phyloP scores from a whole-genome alignment of 805 yeast species.

The Brettanomyces sp. region DNA sequence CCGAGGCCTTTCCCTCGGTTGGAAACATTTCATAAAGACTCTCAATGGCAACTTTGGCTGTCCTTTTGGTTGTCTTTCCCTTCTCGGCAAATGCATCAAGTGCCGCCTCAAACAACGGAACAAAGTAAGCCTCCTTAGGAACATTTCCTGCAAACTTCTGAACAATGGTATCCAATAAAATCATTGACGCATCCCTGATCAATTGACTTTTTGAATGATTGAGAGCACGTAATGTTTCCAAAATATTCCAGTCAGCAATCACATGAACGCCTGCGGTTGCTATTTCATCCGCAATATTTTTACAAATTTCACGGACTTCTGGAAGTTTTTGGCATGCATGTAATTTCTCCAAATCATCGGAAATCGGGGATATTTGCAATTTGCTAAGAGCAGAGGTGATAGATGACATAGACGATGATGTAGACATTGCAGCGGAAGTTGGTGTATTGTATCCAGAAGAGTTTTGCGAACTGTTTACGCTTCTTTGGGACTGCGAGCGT shows the following conservation, averaged over 20 bases:
- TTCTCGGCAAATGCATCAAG: slow-evolving; percentile 77
- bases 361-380: slow-evolving; percentile 56
- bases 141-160: slow-evolving; percentile 55
- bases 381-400: slow-evolving; percentile 59
- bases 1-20: slow-evolving; percentile 67
- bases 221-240: slow-evolving; percentile 55
- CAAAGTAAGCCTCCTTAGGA: slow-evolving; percentile 68
- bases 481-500: slow-evolving; percentile 31
- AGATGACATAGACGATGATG: slow-evolving; percentile 50
- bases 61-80: slow-evolving; percentile 75
- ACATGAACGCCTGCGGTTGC: slow-evolving; percentile 33
- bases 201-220: slow-evolving; percentile 65
- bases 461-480: not conserved
- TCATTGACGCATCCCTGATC: slow-evolving; percentile 67
- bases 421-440: slow-evolving; percentile 23
- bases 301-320: slow-evolving; percentile 48
- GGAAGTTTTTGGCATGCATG: slow-evolving; percentile 41
- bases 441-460: slow-evolving; percentile 11
- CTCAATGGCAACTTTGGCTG: slow-evolving; percentile 75
- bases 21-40: slow-evolving; percentile 63
- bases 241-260: slow-evolving; percentile 57
- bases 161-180: slow-evolving; percentile 46
- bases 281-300: slow-evolving; percentile 42
- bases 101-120: slow-evolving; percentile 52
- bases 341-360: slow-evolving; percentile 44